phyloP scores from a whole-genome alignment of 2,329 filamentous ascomycete species.

The Cladobotryum protrusum region DNA sequence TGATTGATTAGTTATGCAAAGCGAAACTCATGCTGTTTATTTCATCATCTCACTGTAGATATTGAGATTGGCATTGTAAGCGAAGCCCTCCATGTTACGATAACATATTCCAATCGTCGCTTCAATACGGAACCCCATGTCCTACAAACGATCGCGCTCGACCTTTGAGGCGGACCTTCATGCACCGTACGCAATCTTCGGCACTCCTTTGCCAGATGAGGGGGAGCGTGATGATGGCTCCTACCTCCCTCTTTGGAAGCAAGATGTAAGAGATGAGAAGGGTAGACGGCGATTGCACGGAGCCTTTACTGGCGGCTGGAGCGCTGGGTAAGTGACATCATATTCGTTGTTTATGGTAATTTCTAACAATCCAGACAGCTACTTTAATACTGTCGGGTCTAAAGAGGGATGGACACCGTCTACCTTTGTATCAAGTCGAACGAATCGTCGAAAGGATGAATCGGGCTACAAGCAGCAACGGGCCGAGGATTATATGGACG shows the following conservation, averaged over 20 bases:
- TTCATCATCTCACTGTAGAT: neutral
- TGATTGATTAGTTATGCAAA: too few relatives aligned
- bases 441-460: slow-evolving; percentile 66
- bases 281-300: slow-evolving; percentile 89
- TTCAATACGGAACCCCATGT: slow-evolving; percentile 45
- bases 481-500: slow-evolving; percentile 93
- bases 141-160: slow-evolving; percentile 71
- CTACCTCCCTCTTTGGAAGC: slow-evolving; percentile 95
- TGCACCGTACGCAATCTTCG: slow-evolving; percentile 72
- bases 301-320: slow-evolving; percentile 94
- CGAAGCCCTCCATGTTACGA: neutral
- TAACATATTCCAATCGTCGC: neutral
- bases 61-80: neutral
- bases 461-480: slow-evolving; percentile 54
- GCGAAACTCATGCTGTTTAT: too few relatives aligned
- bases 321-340: slow-evolving; percentile 67
- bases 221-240: slow-evolving; percentile 82
- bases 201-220: slow-evolving; percentile 79
- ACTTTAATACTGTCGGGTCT: slow-evolving; percentile 96
- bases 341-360: neutral
- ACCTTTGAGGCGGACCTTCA: slow-evolving; percentile 71
- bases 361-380: slow-evolving; percentile 44
- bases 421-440: slow-evolving; percentile 84
- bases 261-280: slow-evolving; percentile 89
- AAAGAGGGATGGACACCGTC: slow-evolving; percentile 97